These are phyloP conservation scores for Poa annua DNA, from an alignment of 176 grass and related monocot genomes.

Conservation along the genomic window DNA sequence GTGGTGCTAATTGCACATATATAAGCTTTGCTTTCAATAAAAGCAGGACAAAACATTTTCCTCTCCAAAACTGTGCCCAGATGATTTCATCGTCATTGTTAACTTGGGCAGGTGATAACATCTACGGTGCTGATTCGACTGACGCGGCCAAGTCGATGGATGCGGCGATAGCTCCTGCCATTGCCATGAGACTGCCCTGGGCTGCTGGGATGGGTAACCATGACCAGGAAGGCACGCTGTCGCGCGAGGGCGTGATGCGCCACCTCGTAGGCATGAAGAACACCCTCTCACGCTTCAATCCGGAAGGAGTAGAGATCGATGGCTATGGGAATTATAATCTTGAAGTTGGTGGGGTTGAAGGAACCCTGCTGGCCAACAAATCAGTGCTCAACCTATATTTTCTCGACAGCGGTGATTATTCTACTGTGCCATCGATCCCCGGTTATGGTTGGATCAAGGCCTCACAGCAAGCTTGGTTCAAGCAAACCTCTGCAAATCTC, in stretches of 20 bases:
- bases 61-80: neutral
- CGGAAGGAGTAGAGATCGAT: conserved; percentile 68
- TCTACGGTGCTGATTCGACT: conserved; percentile 63
- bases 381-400: conserved; percentile 96
- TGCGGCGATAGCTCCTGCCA: conserved; percentile 72
- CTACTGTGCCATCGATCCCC: conserved; percentile 64
- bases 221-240: conserved; percentile 86
- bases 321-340: conserved; percentile 91
- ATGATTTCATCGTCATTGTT: neutral
- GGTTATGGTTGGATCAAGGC: conserved; percentile 94
- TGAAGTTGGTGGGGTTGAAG: conserved; percentile 67
- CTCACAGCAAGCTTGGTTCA: conserved; percentile 91
- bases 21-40: neutral
- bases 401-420: conserved; percentile 93
- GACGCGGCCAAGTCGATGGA: conserved; percentile 82
- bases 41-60: neutral
- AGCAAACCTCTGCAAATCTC: conserved; percentile 62
- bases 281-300: conserved; percentile 80
- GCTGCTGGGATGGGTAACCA: conserved; percentile 92
- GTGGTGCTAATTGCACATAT: neutral
- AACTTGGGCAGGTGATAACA: conserved; percentile 82
- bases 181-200: conserved; percentile 82
- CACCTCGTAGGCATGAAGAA: conserved; percentile 78
- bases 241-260: conserved; percentile 80
- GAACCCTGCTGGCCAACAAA: conserved; percentile 67